Evolutionary conservation across 2,329 filamentous ascomycete species (phyloP).

Genomic region (Albifimbria verrucaria): DNA sequence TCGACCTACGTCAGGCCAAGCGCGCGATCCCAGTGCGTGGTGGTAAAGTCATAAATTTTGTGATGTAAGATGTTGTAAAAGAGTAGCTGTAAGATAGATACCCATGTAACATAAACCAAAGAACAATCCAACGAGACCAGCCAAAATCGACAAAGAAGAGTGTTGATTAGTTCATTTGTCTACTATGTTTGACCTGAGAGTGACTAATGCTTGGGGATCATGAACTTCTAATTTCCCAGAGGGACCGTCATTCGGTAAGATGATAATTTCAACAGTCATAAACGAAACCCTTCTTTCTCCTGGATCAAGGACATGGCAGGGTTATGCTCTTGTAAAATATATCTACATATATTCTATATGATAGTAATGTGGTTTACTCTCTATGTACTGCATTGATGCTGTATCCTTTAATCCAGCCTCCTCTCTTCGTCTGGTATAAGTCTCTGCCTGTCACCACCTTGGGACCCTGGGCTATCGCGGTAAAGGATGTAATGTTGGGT

Average conservation of each 20-base stretch:
- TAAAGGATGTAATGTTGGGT: slow-evolving; percentile 87
- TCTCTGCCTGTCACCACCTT: slow-evolving; percentile 15
- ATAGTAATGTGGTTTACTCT: background rate
- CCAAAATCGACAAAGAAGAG: too few relatives aligned
- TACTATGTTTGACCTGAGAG: too few relatives aligned
- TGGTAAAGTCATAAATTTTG: slow-evolving; percentile 73
- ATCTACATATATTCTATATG: too few relatives aligned
- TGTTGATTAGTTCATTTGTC: too few relatives aligned
- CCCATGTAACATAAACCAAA: background rate
- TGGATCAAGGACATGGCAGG: too few relatives aligned
- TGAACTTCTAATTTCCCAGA: too few relatives aligned
- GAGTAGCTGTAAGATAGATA: slow-evolving; percentile 3
- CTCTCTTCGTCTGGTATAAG: slow-evolving; percentile 27
- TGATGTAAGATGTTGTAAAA: slow-evolving; percentile 38
- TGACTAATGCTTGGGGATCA: too few relatives aligned
- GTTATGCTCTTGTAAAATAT: too few relatives aligned
- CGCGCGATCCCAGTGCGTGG: slow-evolving; percentile 64
- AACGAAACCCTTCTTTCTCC: too few relatives aligned
- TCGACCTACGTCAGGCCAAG: slow-evolving; percentile 50
- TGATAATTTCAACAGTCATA: too few relatives aligned
- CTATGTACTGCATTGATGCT: background rate
- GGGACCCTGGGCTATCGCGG: slow-evolving; percentile 11
- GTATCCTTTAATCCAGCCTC: slow-evolving; percentile 13
- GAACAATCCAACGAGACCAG: too few relatives aligned
- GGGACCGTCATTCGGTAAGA: too few relatives aligned